Conservation (phyloP, 2,329 filamentous ascomycete genomes). For the Diaporthe nobilis region DNA sequence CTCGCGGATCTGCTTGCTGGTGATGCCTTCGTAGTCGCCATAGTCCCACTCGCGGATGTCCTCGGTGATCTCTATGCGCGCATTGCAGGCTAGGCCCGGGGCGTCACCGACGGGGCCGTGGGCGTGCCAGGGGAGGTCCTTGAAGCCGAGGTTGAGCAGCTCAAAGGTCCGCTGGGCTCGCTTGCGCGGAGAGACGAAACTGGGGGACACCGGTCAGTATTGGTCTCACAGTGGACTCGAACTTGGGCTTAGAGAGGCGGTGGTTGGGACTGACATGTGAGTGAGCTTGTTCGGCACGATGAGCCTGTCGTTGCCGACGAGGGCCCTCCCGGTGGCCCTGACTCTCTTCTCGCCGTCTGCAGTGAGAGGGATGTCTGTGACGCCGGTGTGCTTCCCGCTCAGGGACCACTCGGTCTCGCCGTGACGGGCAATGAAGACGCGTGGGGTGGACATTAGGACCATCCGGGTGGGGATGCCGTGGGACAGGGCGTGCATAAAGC, state of each 20-base stretch:
- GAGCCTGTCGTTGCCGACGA: conserved; percentile 86
- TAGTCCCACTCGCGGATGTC: conserved; percentile 91
- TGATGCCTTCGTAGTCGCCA: conserved; percentile 87
- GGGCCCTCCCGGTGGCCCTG: conserved; percentile 81
- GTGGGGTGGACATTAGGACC: conserved; percentile 67
- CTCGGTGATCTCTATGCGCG: conserved; percentile 76
- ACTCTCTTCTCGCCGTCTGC: conserved; percentile 84
- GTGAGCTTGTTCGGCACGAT: conserved; percentile 86
- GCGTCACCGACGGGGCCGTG: conserved; percentile 57
- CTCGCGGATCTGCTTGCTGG: conserved; percentile 76
- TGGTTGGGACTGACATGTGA: conserved; percentile 76
- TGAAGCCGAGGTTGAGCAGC: conserved; percentile 81
- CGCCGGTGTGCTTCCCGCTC: conserved; percentile 86
- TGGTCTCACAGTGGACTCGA: conserved; percentile 5
- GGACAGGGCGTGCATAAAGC: conserved; percentile 16
- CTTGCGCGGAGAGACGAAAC: conserved; percentile 87
- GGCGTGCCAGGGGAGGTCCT: conserved; percentile 79
- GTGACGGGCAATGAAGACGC: conserved; percentile 87
- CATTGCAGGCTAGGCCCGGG: conserved; percentile 64
- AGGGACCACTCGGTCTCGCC: conserved; percentile 98
- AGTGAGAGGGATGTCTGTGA: conserved; percentile 89
- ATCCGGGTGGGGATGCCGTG: background rate
- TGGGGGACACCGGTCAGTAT: conserved; percentile 48
- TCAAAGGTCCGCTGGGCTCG: conserved; percentile 93
- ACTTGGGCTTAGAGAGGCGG: background rate